phyloP scores from a whole-genome alignment of 495 filamentous ascomycete species.

The Parmelia sp. region DNA sequence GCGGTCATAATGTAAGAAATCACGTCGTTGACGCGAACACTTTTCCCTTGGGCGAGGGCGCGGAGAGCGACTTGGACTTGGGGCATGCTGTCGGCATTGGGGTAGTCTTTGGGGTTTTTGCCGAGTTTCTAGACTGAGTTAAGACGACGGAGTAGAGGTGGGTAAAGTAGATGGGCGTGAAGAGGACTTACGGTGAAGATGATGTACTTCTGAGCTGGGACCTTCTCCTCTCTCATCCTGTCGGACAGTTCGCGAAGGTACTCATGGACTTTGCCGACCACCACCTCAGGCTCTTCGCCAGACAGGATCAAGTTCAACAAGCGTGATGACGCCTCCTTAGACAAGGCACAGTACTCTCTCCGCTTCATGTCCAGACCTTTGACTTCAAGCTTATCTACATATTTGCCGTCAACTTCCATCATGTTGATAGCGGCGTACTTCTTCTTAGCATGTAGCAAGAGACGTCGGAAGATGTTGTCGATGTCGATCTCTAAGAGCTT shows the following conservation, averaged over 20 bases:
- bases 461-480: constrained; percentile 90
- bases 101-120: constrained; percentile 87
- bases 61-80: constrained; percentile 91
- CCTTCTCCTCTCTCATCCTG: constrained; percentile 71
- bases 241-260: constrained; percentile 74
- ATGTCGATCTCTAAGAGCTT: constrained; percentile 92
- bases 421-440: constrained; percentile 98
- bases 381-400: constrained; percentile 89
- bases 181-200: constrained; percentile 67
- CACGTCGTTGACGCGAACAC: constrained; percentile 84
- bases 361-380: constrained; percentile 97
- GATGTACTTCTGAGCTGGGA: constrained; percentile 81
- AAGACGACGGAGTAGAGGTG: not conserved
- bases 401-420: constrained; percentile 82
- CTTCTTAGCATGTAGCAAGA: constrained; percentile 95
- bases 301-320: constrained; percentile 88
- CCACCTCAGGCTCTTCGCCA: constrained; percentile 83
- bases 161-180: not conserved
- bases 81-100: constrained; percentile 90
- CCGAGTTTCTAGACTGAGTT: constrained; percentile 62
- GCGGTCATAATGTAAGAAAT: constrained; percentile 92
- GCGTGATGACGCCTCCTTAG: constrained; percentile 79
- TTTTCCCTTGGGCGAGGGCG: constrained; percentile 80
- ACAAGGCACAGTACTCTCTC: constrained; percentile 90
- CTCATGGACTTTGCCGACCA: constrained; percentile 85